A percentile compares a stretch with the other conserved stretches of the same genome.
These are phyloP conservation scores for Ustilago sp. DNA, from an alignment of 1,284 basidiomycete genomes.

Conservation along the genomic window DNA sequence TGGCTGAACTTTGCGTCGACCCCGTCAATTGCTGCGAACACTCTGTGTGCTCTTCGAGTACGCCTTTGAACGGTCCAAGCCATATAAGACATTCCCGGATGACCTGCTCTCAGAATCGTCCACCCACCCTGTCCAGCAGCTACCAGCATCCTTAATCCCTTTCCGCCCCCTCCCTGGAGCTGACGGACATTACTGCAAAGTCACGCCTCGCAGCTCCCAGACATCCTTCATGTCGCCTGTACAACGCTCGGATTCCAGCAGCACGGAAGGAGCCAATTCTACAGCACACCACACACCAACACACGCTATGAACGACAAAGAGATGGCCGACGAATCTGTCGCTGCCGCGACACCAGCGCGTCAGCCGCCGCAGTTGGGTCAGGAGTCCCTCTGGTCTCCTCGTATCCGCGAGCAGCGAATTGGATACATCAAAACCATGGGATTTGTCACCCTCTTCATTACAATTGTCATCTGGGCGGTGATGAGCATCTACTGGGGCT, in stretches of 20 bases:
- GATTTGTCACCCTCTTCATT: conserved; percentile 36
- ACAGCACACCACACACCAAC: conserved; percentile 3
- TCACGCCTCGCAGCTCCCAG: not conserved
- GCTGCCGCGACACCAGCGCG: conserved; percentile 27
- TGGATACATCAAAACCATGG: conserved; percentile 49
- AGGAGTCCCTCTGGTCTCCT: conserved; percentile 54
- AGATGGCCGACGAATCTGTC: conserved; percentile 8
- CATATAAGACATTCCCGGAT: not conserved
- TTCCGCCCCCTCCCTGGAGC: not conserved
- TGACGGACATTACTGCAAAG: not conserved
- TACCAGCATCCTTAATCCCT: not conserved
- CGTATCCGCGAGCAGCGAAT: conserved; percentile 35
- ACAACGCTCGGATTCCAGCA: conserved; percentile 7
- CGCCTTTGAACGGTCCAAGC: not conserved
- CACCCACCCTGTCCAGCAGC: not conserved
- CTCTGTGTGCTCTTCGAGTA: not conserved
- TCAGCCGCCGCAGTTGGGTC: conserved; percentile 34
- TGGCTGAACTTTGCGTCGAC: not conserved
- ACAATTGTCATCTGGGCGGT: conserved; percentile 51
- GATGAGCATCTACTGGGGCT: conserved; percentile 64
- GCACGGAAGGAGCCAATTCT: conserved; percentile 14
- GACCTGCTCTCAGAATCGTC: not conserved
- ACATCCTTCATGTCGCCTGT: conserved; percentile 17
- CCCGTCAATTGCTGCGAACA: not conserved
- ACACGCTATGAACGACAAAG: not conserved